These are phyloP conservation scores for Stephania japonica DNA, from an alignment of 164 flowering plant species.

Conservation along the genomic window DNA sequence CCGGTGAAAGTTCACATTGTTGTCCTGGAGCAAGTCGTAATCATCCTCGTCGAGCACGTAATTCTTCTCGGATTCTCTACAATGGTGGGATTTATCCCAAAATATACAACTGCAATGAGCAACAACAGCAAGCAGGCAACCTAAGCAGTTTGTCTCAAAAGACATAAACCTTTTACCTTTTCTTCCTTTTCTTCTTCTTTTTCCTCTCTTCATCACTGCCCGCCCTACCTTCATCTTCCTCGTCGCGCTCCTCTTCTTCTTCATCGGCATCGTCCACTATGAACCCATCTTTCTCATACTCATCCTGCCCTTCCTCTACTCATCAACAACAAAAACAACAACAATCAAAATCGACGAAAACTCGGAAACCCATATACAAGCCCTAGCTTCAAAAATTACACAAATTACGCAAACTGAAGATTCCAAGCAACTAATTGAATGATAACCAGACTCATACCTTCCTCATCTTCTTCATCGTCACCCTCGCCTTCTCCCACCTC, in stretches of 20 bases:
- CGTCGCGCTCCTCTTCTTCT: constrained; percentile 49
- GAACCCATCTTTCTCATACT: constrained; percentile 91
- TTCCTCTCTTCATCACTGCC: constrained; percentile 56
- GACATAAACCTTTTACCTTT: constrained; percentile 33
- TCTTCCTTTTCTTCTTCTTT: constrained; percentile 79
- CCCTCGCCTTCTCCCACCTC: constrained; percentile 27
- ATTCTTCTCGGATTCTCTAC: constrained; percentile 61
- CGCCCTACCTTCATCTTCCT: constrained; percentile 43
- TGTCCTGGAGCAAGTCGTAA: constrained; percentile 80
- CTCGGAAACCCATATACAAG: background rate
- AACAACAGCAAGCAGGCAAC: background rate
- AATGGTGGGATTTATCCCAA: background rate
- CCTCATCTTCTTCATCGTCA: constrained; percentile 48
- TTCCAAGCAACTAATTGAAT: background rate
- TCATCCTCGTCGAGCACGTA: constrained; percentile 89
- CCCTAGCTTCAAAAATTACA: background rate
- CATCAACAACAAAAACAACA: constrained; percentile 5
- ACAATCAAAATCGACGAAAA: background rate
- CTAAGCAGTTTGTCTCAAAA: background rate
- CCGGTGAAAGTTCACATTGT: constrained; percentile 55
- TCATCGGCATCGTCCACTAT: constrained; percentile 92
- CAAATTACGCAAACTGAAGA: background rate
- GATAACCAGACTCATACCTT: constrained; percentile 20
- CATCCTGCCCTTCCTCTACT: constrained; percentile 80
- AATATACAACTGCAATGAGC: background rate